Percentiles rank a stretch among this genome's conserved stretches.
phyloP scores from a whole-genome alignment of 306 rosid species.

The Quercus cerris region DNA sequence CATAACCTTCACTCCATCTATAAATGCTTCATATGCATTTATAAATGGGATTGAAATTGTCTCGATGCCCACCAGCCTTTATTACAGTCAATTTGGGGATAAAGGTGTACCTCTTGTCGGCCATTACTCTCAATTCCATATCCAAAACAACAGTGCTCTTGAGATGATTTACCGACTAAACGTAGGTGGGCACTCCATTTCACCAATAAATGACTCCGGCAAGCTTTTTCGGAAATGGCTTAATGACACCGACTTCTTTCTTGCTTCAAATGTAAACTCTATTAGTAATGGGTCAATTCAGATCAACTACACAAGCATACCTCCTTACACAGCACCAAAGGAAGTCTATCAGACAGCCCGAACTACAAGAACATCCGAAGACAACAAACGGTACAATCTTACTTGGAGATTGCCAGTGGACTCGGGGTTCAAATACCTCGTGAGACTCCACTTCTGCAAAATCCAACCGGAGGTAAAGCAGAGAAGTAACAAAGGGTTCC shows the following conservation, averaged over 20 bases:
- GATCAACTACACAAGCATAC: no score
- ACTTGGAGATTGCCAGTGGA: slow-evolving; percentile 31
- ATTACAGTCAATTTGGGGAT: neutral
- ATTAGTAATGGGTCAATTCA: no score
- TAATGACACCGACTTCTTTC: accelerated
- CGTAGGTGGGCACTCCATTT: slow-evolving; percentile 8
- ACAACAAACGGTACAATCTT: slow-evolving; percentile 1
- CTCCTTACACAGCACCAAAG: slow-evolving; percentile 13
- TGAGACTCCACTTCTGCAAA: slow-evolving; percentile 30
- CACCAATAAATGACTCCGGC: slow-evolving; percentile 16
- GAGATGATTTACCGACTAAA: slow-evolving; percentile 23
- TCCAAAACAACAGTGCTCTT: slow-evolving; percentile 15
- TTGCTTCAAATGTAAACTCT: no score
- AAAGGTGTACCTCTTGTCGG: neutral
- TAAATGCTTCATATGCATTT: neutral
- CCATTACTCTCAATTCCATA: neutral
- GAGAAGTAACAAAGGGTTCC: neutral
- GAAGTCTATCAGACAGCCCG: slow-evolving; percentile 6
- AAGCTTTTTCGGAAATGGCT: slow-evolving; percentile 27
- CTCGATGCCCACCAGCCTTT: neutral
- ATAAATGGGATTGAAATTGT: neutral
- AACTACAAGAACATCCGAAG: no score
- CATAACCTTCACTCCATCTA: neutral
- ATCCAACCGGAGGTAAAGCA: neutral
- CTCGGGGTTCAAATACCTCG: neutral